These are phyloP conservation scores for Tulasnella sp. DNA, from an alignment of 768 basidiomycete species.

Conservation along the genomic window DNA sequence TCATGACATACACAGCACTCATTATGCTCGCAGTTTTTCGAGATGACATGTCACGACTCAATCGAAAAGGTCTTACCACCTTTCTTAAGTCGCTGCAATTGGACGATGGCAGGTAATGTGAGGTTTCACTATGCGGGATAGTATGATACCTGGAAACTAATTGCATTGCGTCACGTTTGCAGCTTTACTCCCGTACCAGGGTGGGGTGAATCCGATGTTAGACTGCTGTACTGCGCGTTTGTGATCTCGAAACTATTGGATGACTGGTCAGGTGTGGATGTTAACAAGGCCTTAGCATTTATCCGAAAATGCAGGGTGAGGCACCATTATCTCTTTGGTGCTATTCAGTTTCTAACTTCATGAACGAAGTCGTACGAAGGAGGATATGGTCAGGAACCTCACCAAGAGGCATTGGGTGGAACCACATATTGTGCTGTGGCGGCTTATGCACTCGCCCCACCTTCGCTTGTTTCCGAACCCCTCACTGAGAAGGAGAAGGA, in stretches of 20 bases:
- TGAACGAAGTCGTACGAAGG: conserved; percentile 71
- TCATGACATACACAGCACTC: conserved; percentile 89
- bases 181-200: conserved; percentile 21
- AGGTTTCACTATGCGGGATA: neutral
- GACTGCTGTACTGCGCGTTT: conserved; percentile 80
- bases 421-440: conserved; percentile 89
- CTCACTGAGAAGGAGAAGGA: conserved; percentile 32
- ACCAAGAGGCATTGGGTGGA: conserved; percentile 81
- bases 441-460: conserved; percentile 33
- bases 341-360: neutral
- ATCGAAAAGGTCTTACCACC: conserved; percentile 49
- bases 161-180: no score
- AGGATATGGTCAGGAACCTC: conserved; percentile 74
- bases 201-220: conserved; percentile 54
- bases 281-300: conserved; percentile 46
- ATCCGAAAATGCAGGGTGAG: conserved; percentile 61
- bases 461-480: conserved; percentile 20
- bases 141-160: neutral
- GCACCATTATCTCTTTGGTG: neutral
- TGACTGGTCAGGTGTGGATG: conserved; percentile 65
- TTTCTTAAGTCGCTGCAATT: conserved; percentile 65
- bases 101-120: conserved; percentile 62
- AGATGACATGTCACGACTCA: conserved; percentile 65
- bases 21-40: conserved; percentile 70
- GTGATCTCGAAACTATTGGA: conserved; percentile 64